Base-by-base conservation (phyloP, 441 rosid genomes). In the Populus trichocarpa region DNA sequence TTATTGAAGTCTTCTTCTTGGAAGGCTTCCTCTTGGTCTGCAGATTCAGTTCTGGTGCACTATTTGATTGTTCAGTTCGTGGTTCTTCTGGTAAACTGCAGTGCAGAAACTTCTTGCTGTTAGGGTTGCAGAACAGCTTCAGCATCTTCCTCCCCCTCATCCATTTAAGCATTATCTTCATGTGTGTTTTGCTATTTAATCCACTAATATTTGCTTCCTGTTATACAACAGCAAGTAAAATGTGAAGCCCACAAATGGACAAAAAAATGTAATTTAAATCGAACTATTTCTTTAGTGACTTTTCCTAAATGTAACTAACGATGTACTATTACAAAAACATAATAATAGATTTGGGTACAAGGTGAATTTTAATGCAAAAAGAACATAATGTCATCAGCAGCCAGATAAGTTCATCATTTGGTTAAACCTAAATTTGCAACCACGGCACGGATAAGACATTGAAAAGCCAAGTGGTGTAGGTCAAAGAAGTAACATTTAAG, bases 151-250 rank as follows among this genome's bases (percentile, higher is more conserved):
- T 89, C 13, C 99, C 99, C 81, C 94, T 86, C 98, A 94, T 96
- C 99, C 99, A 96, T 86, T 96, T 96, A 69, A 96, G 85, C 91
- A 96, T 79, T 81, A 96, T 84, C 84, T 94, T 96, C 99, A 96
- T 88, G 84, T 92, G 97, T 0, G 99, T 93, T 86, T 93, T 96
- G 88, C 98, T 89, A 69, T 85, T 88, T 72, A 96, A 72, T 77
- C 98, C 96, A 63, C 81, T 74, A 8, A 94, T 74, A 28, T 92
- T 87, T 70, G 93, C 90, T 72, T 94, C 98, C 99, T 93, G 82
- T 73, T 7, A 67, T 68, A 36, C 25, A 75, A 53, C 63, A 53
- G 72, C 36, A 53, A 32, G 35, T 25, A 36, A 78, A 65, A 61
- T n/a, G 30, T 30, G 28, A 67, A 25, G 64, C 40, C 26, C 10